Percentiles rank a stretch among this genome's conserved stretches.
These are phyloP conservation scores for Stellera chamaejasme DNA, from an alignment of 345 rosid genomes.

Conservation along the genomic window DNA sequence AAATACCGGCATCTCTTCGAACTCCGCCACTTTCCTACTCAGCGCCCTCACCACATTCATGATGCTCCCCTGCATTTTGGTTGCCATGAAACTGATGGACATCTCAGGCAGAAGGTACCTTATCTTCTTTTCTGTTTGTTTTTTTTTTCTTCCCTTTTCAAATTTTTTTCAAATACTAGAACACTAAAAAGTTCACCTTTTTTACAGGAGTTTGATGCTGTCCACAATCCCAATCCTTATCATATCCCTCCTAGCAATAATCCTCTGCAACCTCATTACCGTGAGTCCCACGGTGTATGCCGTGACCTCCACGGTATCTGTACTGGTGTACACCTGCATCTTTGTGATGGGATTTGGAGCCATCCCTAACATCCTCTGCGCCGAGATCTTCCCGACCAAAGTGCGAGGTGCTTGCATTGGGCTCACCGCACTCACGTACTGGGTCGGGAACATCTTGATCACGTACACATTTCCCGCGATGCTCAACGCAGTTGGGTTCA, in stretches of 20 bases:
- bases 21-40: constrained; percentile 75
- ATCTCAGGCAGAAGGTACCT: constrained; percentile 74
- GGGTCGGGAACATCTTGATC: constrained; percentile 76
- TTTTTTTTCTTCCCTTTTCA: background rate
- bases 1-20: constrained; percentile 49
- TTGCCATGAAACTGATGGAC: constrained; percentile 87
- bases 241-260: constrained; percentile 45
- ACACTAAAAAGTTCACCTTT: background rate
- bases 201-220: constrained; percentile 64
- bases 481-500: constrained; percentile 60
- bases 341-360: constrained; percentile 76
- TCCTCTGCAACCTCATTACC: constrained; percentile 34
- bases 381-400: constrained; percentile 93
- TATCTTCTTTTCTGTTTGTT: background rate
- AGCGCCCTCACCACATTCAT: constrained; percentile 62
- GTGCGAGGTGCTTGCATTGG: constrained; percentile 91
- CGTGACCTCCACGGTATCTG: constrained; percentile 52
- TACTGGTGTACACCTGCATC: constrained; percentile 64
- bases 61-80: constrained; percentile 80
- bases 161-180: no score
- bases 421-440: constrained; percentile 62
- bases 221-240: constrained; percentile 66
- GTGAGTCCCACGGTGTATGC: constrained; percentile 43
- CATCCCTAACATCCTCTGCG: constrained; percentile 78
- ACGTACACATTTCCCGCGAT: constrained; percentile 74